Conservation (phyloP, 805 yeast species). For the Cyberlindnera maclurae region DNA sequence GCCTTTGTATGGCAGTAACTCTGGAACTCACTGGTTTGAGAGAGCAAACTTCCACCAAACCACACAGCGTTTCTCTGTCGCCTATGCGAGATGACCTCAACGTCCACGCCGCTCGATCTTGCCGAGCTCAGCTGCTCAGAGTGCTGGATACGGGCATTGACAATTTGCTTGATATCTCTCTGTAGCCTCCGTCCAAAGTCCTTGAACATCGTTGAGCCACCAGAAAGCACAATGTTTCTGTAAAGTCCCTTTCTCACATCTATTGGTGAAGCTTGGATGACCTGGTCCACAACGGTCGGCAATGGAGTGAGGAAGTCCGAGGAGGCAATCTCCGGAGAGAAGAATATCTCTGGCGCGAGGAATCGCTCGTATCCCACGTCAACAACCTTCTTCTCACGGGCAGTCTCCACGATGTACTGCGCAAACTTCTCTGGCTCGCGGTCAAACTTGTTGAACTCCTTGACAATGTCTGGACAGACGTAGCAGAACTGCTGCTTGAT, state of each 20-base stretch:
- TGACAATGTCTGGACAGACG: constrained; percentile 95
- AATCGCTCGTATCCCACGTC: constrained; percentile 98
- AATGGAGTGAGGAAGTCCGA: constrained; percentile 93
- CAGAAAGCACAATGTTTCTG: constrained; percentile 90
- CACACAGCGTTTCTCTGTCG: constrained; percentile 98
- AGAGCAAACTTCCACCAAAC: constrained; percentile 97
- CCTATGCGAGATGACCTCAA: constrained; percentile 93
- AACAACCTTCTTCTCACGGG: constrained; percentile 55
- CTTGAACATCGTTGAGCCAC: constrained; percentile 98
- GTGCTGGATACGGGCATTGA: constrained; percentile 77
- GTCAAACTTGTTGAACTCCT: constrained; percentile 92
- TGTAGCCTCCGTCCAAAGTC: constrained; percentile 97
- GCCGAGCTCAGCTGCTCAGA: constrained; percentile 67
- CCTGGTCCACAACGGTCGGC: constrained; percentile 93
- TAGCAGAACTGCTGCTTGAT: constrained; percentile 96
- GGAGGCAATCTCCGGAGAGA: constrained; percentile 95
- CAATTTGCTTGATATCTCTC: constrained; percentile 83
- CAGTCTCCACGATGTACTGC: constrained; percentile 79
- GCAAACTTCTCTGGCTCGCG: constrained; percentile 92
- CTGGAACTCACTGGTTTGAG: constrained; percentile 95
- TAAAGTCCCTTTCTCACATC: constrained; percentile 97
- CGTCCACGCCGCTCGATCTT: constrained; percentile 90
- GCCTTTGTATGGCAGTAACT: constrained; percentile 94
- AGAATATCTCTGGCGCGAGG: constrained; percentile 98
- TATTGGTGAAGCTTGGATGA: constrained; percentile 91